These are phyloP conservation scores for Polyporus arcularius DNA, from an alignment of 768 basidiomycete genomes.

Conservation along the genomic window DNA sequence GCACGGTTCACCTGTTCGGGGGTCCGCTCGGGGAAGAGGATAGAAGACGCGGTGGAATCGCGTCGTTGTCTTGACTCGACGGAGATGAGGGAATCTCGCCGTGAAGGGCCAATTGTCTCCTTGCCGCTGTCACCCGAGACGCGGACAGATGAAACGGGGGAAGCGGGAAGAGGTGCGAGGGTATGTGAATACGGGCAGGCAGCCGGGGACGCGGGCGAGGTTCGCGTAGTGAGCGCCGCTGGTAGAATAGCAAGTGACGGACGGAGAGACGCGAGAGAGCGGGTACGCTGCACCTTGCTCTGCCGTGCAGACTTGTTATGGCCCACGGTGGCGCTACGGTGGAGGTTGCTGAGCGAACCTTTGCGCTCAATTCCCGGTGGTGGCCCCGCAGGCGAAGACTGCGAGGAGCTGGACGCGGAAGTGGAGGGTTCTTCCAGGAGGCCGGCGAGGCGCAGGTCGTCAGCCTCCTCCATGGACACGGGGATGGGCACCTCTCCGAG, in stretches of 20 bases:
- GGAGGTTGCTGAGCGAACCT: constrained; percentile 2
- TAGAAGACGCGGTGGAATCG: constrained; percentile 15
- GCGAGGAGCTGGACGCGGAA: constrained; percentile 12
- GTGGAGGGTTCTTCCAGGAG: constrained; percentile 18
- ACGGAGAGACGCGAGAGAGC: constrained; percentile 26
- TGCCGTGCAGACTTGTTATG: constrained; percentile 6
- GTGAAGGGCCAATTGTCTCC: background rate
- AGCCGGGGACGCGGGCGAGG: constrained; percentile 18
- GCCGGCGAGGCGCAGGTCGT: constrained; percentile 2
- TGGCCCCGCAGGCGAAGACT: background rate
- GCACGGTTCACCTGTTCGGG: constrained; percentile 32
- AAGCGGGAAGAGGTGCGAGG: constrained; percentile 8
- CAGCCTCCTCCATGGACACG: constrained; percentile 5
- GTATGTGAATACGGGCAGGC: constrained; percentile 16
- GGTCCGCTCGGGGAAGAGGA: constrained; percentile 17
- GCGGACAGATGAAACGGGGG: constrained; percentile 2
- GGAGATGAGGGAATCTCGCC: background rate
- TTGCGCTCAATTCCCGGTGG: background rate
- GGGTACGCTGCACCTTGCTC: constrained; percentile 20
- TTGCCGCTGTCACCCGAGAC: background rate
- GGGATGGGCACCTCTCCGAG: constrained; percentile 39
- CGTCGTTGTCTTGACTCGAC: constrained; percentile 2
- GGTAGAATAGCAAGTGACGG: constrained; percentile 20
- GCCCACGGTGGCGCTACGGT: constrained; percentile 24
- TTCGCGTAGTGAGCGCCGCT: constrained; percentile 1